Percentiles rank a stretch among this genome's conserved stretches.
These are phyloP conservation scores for Plasmodiophora brassicae DNA, from an alignment of 208 protist genomes.

Conservation along the genomic window DNA sequence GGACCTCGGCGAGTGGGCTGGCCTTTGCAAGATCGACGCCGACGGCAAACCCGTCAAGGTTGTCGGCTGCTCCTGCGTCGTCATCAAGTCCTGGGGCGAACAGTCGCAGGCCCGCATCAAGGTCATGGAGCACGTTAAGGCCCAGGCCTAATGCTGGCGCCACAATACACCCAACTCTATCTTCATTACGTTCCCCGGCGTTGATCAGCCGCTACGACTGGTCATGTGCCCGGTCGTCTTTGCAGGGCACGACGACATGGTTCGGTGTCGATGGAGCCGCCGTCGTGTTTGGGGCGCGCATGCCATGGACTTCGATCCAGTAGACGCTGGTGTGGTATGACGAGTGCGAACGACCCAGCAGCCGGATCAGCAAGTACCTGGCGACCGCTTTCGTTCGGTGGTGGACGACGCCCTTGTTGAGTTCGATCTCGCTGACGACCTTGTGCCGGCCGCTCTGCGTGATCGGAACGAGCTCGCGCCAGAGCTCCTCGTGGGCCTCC, in stretches of 20 bases:
- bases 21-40: conserved; percentile 74
- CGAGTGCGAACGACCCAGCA: not conserved
- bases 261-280: too few relatives aligned
- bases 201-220: too few relatives aligned
- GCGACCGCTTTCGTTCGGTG: not conserved
- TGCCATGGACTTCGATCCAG: conserved; percentile 18
- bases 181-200: too few relatives aligned
- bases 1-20: conserved; percentile 74
- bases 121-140: conserved; percentile 62
- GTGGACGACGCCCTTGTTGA: not conserved
- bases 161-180: too few relatives aligned
- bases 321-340: conserved; percentile 30
- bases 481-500: not conserved
- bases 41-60: conserved; percentile 74
- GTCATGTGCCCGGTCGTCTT: too few relatives aligned
- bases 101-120: conserved; percentile 60
- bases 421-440: not conserved
- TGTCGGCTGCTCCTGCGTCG: conserved; percentile 66
- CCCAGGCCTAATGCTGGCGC: too few relatives aligned
- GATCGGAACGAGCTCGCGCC: not conserved
- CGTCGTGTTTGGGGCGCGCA: not conserved
- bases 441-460: not conserved
- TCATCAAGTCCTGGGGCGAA: conserved; percentile 64
- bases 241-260: too few relatives aligned
- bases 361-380: not conserved